Conservation (phyloP, 257 asterid species). For the Salvia miltiorrhiza region DNA sequence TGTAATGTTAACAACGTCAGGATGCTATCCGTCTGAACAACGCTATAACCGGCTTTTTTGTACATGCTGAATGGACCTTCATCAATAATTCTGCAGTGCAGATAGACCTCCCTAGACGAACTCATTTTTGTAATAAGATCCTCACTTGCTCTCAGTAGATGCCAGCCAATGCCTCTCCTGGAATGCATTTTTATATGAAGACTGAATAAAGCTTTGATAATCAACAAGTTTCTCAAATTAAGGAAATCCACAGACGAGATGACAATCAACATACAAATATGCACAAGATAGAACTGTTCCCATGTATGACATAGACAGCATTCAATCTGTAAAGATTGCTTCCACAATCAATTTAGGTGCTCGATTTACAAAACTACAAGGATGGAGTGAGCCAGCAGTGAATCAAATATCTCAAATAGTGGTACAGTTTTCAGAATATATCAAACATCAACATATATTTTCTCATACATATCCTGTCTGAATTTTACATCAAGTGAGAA, state of each 20-base stretch:
- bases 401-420: background rate
- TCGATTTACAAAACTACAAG: background rate
- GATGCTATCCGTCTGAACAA: conserved; percentile 77
- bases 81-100: conserved; percentile 90
- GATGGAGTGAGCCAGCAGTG: background rate
- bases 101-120: conserved; percentile 64
- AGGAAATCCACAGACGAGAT: background rate
- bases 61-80: conserved; percentile 87
- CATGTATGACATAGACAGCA: background rate
- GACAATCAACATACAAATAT: background rate
- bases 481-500: background rate
- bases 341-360: background rate
- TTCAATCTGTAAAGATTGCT: background rate
- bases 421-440: background rate
- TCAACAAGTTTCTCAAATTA: background rate
- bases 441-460: background rate
- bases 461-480: background rate
- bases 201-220: background rate
- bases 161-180: conserved; percentile 98
- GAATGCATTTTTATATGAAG: conserved; percentile 8
- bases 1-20: conserved; percentile 73
- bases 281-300: background rate
- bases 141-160: conserved; percentile 81
- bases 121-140: conserved; percentile 75
- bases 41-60: conserved; percentile 61